A percentile compares a stretch with the other conserved stretches of the same genome.
Evolutionary conservation across 768 basidiomycete genomes (phyloP).

Genomic region (Glaciozyma antarctica): DNA sequence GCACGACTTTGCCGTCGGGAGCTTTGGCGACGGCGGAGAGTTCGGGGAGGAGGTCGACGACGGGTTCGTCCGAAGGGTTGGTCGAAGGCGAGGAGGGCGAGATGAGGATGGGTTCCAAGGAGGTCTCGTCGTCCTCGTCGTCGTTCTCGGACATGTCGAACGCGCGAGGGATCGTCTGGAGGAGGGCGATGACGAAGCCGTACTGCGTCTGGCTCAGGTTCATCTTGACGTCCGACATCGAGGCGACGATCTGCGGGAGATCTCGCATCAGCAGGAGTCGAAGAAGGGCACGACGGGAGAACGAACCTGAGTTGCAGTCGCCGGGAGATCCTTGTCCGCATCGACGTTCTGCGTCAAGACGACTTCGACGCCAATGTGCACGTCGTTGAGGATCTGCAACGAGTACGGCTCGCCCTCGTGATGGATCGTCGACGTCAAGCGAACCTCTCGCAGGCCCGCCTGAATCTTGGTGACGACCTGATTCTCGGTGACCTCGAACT

Average conservation of each 20-base stretch:
- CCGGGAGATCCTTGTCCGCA: slow-evolving; percentile 46
- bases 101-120: not conserved
- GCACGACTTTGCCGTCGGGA: slow-evolving; percentile 39
- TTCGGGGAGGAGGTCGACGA: slow-evolving; percentile 42
- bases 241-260: slow-evolving; percentile 51
- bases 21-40: slow-evolving; percentile 36
- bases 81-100: slow-evolving; percentile 8
- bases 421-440: slow-evolving; percentile 62
- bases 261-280: not conserved
- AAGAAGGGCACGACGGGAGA: not conserved
- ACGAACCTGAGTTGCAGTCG: slow-evolving; percentile 67
- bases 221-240: slow-evolving; percentile 73
- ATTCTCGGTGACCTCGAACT: slow-evolving; percentile 46
- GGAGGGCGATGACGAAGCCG: slow-evolving; percentile 55
- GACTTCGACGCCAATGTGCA: slow-evolving; percentile 60
- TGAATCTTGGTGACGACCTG: slow-evolving; percentile 51
- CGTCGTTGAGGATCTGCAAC: slow-evolving; percentile 87
- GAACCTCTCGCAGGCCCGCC: slow-evolving; percentile 73
- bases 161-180: slow-evolving; percentile 59
- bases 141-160: slow-evolving; percentile 49
- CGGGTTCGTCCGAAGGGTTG: not conserved
- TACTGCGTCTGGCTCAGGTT: slow-evolving; percentile 80
- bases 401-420: slow-evolving; percentile 46
- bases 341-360: slow-evolving; percentile 55
- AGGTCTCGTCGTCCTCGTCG: slow-evolving; percentile 35